These are phyloP conservation scores for Solanum raphanifolium DNA, from an alignment of 257 asterid genomes.

Conservation along the genomic window DNA sequence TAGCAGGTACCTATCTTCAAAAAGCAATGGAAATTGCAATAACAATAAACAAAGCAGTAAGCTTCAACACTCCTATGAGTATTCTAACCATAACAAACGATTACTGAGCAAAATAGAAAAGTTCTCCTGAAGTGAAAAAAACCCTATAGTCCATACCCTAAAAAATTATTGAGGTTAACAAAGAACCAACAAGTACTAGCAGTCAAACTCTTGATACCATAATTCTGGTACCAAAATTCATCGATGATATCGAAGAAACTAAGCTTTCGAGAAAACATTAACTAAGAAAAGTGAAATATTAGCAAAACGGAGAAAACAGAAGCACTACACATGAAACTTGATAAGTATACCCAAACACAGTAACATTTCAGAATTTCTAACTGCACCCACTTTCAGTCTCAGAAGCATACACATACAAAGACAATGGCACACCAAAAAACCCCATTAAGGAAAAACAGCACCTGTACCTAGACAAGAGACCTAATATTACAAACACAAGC, in stretches of 20 bases:
- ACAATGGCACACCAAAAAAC: not conserved
- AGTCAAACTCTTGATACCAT: not conserved
- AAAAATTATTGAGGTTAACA: not conserved
- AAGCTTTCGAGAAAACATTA: not conserved
- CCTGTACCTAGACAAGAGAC: not conserved
- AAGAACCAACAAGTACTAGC: not conserved
- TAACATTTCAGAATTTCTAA: not conserved
- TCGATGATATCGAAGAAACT: not conserved
- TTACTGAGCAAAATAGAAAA: not conserved
- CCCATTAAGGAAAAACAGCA: not conserved
- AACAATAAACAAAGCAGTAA: not conserved
- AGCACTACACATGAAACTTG: not conserved
- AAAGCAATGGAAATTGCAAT: not conserved
- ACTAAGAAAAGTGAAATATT: not conserved
- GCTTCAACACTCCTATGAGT: not conserved
- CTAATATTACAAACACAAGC: not conserved
- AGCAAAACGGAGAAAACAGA: not conserved
- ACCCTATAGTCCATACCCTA: not conserved
- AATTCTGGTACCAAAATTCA: not conserved
- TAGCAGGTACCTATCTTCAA: not conserved
- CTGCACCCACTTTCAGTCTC: not conserved
- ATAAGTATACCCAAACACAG: not conserved
- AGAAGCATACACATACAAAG: not conserved
- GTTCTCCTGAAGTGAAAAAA: not conserved
- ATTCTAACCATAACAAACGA: not conserved